Base-by-base conservation (phyloP, 768 basidiomycete species). In the Sarcodon aspratus region DNA sequence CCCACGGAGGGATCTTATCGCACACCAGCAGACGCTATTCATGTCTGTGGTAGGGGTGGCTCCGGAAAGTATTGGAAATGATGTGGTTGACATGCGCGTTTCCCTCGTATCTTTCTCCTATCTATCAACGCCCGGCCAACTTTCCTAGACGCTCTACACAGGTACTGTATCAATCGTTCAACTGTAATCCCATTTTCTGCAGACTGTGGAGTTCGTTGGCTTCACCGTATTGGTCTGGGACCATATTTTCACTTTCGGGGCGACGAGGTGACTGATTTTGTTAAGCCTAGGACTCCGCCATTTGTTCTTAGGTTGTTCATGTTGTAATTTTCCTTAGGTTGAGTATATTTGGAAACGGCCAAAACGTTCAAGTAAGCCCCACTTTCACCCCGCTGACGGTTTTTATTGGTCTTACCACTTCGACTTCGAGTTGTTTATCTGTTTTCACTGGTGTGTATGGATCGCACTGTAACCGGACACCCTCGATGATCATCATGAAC, bases 161-260 rank as follows among this genome's bases (percentile, higher is more conserved):
- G 21, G 21, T 27, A 27, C 5, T 27, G 3, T 27, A 27, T 27
- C 21, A 27, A 27, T 27, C 2, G 21, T 27, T 27, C 5, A 5
- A 27, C 21, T 27, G 5, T 27, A 27, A 3, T 27, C 5, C 5
- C 5, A 3, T 27, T 27, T 45, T 33, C 10, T 21, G 21, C 51
- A 81, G 78, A 72, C 66, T 48, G 66, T 80, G 33, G 78, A 74
- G 10, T 61, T 80, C 35, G 69, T 68, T 9, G 71, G 74, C 52
- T 75, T 75, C 55, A 70, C 70, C 1, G 56, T 74, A 11, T 64
- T 81, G 10, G 50, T 80, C 12, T 80, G 74, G 72, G 78, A 79
- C 52, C 78, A 79, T 50, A 53, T 78, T 27, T 65, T 77, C 50
- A 76, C 77, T 0, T 73, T 79, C 38, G 54, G n/a, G n/a, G 57